Evolutionary conservation across 768 basidiomycete species (phyloP).

Genomic region (Boletus bicolor): DNA sequence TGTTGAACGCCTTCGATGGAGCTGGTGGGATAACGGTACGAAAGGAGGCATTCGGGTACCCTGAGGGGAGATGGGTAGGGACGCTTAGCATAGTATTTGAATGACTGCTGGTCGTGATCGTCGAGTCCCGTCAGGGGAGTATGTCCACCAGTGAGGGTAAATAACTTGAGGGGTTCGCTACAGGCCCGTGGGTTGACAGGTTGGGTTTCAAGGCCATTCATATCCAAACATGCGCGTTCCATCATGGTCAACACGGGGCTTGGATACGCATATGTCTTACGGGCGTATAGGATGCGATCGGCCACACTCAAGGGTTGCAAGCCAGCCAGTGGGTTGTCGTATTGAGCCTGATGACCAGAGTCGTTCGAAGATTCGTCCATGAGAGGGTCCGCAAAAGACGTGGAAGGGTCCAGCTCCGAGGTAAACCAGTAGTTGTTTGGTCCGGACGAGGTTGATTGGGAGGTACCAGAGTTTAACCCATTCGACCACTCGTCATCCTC

Average conservation of each 20-base stretch:
- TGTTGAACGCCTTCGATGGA: constrained; percentile 11
- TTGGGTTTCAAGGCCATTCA: neutral
- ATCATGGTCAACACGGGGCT: constrained; percentile 15
- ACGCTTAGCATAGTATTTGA: constrained; percentile 5
- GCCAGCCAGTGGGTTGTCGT: neutral
- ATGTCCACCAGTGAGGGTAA: constrained; percentile 3
- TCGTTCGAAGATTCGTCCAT: neutral
- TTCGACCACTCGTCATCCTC: neutral
- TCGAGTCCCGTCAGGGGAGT: constrained; percentile 6
- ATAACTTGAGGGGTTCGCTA: neutral
- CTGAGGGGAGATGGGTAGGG: neutral
- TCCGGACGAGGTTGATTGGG: neutral
- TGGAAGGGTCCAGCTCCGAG: neutral
- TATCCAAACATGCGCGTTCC: constrained; percentile 6
- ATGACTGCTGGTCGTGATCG: neutral
- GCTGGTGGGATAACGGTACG: constrained; percentile 8
- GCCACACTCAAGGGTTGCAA: neutral
- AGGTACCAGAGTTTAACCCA: too few species aligned
- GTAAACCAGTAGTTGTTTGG: neutral
- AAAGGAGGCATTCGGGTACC: neutral
- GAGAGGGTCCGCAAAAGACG: neutral
- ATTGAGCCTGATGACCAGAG: neutral
- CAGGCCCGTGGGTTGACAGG: neutral
- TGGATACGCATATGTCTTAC: constrained; percentile 6
- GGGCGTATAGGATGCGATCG: neutral